Percentiles rank a stretch among this genome's conserved stretches.
Evolutionary conservation across 192 early-diverging fungal genomes (phyloP).

Genomic region (Coemansia sp.): DNA sequence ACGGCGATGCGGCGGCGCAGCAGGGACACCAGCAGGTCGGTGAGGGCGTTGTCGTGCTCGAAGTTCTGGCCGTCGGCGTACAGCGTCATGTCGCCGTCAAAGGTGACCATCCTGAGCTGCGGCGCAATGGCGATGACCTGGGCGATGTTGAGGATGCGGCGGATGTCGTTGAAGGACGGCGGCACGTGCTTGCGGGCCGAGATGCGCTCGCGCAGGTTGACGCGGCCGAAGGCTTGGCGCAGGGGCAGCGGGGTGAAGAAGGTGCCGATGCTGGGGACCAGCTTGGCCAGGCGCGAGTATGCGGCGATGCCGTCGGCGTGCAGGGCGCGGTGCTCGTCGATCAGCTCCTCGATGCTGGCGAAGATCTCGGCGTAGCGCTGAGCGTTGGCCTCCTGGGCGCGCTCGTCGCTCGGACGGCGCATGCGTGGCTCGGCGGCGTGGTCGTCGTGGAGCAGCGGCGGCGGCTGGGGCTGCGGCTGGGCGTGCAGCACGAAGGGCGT

Average conservation of each 20-base stretch:
- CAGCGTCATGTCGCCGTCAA: conserved; percentile 94
- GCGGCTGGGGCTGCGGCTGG: conserved; percentile 46
- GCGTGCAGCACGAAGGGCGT: conserved; percentile 86
- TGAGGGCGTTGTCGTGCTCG: conserved; percentile 63
- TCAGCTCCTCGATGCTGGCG: conserved; percentile 71
- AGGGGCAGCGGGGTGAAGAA: conserved; percentile 87
- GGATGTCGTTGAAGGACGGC: conserved; percentile 90
- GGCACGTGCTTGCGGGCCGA: conserved; percentile 78
- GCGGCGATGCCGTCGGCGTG: conserved; percentile 21
- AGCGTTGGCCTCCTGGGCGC: conserved; percentile 55
- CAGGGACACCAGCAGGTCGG: conserved; percentile 64
- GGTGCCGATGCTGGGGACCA: conserved; percentile 76
- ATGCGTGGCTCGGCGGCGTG: not conserved
- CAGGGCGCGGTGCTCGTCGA: conserved; percentile 60
- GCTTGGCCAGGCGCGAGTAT: conserved; percentile 71
- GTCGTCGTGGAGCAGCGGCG: not conserved
- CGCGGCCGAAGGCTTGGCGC: conserved; percentile 63
- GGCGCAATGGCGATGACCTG: conserved; percentile 78
- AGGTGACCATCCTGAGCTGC: conserved; percentile 74
- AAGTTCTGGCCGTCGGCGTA: conserved; percentile 89
- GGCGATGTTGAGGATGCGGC: conserved; percentile 86
- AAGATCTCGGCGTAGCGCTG: conserved; percentile 79
- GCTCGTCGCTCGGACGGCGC: conserved; percentile 6
- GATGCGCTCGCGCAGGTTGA: conserved; percentile 67
- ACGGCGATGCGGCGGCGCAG: conserved; percentile 65